Evolutionary conservation across 2,329 filamentous ascomycete species (phyloP).

Genomic region (Cordyceps tenuipes): DNA sequence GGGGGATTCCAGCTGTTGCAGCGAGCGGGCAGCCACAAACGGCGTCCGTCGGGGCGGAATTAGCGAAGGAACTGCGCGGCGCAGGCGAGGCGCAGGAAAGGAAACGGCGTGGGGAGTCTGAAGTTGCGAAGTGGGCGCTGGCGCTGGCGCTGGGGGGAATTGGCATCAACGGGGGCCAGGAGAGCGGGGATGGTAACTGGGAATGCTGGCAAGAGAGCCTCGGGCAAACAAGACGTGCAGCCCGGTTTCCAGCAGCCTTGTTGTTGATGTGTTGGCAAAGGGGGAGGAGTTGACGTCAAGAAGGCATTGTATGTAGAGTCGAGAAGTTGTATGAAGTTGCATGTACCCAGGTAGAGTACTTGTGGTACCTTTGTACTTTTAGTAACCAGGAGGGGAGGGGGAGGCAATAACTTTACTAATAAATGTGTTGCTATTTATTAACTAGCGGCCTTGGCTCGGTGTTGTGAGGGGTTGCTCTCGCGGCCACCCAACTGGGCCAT

Average conservation of each 20-base stretch:
- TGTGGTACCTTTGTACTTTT: no score
- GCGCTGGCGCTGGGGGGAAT: no score
- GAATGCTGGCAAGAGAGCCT: not conserved
- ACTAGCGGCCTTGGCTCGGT: no score
- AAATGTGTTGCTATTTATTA: no score
- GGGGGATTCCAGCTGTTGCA: not conserved
- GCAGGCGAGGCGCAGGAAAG: no score
- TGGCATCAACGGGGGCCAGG: not conserved
- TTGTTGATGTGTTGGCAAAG: not conserved
- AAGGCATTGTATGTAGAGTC: not conserved
- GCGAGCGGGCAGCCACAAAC: slow-evolving; percentile 1
- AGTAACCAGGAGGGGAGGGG: no score
- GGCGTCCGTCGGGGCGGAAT: not conserved
- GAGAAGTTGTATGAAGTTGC: not conserved
- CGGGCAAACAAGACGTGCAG: not conserved
- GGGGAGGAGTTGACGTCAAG: not conserved
- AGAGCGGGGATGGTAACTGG: not conserved
- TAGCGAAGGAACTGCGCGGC: not conserved
- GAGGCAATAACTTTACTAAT: no score
- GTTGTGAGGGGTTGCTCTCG: not conserved
- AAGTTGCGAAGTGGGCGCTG: not conserved
- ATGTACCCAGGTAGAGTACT: no score
- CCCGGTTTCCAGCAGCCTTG: not conserved
- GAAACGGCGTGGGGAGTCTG: not conserved
- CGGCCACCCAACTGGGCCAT: no score